Evolutionary conservation across 176 grass and related monocot genomes (phyloP).

Genomic region (Typha latifolia): DNA sequence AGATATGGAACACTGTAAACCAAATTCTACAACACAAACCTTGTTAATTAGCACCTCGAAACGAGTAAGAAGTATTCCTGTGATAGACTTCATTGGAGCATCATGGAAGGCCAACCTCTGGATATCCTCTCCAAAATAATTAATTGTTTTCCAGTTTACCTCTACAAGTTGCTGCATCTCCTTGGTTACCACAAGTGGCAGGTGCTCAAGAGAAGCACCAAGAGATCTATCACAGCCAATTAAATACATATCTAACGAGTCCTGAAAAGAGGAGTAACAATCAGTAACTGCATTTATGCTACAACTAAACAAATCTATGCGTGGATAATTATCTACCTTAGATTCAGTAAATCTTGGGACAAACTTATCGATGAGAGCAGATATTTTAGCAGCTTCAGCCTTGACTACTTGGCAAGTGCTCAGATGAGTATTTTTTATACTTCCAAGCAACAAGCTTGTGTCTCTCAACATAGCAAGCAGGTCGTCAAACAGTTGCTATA

Average conservation of each 20-base stretch:
- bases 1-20: background rate
- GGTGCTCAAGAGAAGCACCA: constrained; percentile 23
- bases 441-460: constrained; percentile 51
- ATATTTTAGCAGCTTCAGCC: constrained; percentile 37
- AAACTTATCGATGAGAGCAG: constrained; percentile 49
- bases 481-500: constrained; percentile 62
- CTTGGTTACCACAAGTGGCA: constrained; percentile 44
- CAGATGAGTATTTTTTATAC: constrained; percentile 54
- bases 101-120: constrained; percentile 25
- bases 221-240: constrained; percentile 38
- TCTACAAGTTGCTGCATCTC: constrained; percentile 60
- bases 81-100: constrained; percentile 45
- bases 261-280: constrained; percentile 35
- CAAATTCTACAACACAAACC: constrained; percentile 27
- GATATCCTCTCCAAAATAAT: constrained; percentile 43
- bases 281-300: background rate
- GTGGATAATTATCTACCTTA: constrained; percentile 42
- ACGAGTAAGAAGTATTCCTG: constrained; percentile 41
- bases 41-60: constrained; percentile 62
- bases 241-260: constrained; percentile 55
- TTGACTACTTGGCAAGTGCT: constrained; percentile 31
- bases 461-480: constrained; percentile 59
- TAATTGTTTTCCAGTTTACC: constrained; percentile 43
- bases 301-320: constrained; percentile 8
- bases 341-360: constrained; percentile 51